These are phyloP conservation scores for Raffaelea arxii DNA, from an alignment of 2,329 filamentous ascomycete species.

Conservation along the genomic window DNA sequence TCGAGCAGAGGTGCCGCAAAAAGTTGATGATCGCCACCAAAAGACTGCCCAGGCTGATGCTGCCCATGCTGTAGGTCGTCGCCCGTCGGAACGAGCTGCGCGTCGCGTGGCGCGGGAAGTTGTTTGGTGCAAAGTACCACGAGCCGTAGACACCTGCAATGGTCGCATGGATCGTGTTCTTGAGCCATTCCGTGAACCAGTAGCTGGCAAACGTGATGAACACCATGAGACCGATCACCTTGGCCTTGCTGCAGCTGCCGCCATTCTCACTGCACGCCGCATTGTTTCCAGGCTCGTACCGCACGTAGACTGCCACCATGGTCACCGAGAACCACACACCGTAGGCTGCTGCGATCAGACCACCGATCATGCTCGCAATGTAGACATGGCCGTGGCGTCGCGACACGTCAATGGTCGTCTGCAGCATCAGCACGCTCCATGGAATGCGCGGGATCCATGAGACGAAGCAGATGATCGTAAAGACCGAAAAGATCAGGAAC, in stretches of 20 bases:
- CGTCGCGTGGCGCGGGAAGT: slow-evolving; percentile 69
- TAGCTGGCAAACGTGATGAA: slow-evolving; percentile 89
- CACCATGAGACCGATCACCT: slow-evolving; percentile 73
- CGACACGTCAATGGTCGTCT: slow-evolving; percentile 75
- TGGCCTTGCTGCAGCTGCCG: slow-evolving; percentile 61
- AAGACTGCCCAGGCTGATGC: slow-evolving; percentile 77
- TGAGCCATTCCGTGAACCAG: slow-evolving; percentile 89
- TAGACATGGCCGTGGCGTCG: slow-evolving; percentile 81
- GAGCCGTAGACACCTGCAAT: slow-evolving; percentile 84
- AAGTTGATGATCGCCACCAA: slow-evolving; percentile 82
- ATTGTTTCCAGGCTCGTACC: slow-evolving; percentile 60
- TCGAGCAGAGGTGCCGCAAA: slow-evolving; percentile 68
- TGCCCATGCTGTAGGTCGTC: slow-evolving; percentile 86
- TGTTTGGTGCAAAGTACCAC: slow-evolving; percentile 74
- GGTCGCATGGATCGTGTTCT: slow-evolving; percentile 84
- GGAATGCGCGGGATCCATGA: slow-evolving; percentile 86
- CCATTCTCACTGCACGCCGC: slow-evolving; percentile 40
- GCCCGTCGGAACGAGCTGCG: slow-evolving; percentile 73
- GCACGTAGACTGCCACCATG: slow-evolving; percentile 75
- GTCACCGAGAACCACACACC: slow-evolving; percentile 82
- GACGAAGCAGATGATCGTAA: slow-evolving; percentile 74
- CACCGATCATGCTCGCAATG: slow-evolving; percentile 73
- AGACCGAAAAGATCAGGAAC: slow-evolving; percentile 72
- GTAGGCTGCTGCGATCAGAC: slow-evolving; percentile 64
- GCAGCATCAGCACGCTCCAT: slow-evolving; percentile 83